phyloP scores from a whole-genome alignment of 2,329 filamentous ascomycete genomes.

The Colletotrichum sp. region DNA sequence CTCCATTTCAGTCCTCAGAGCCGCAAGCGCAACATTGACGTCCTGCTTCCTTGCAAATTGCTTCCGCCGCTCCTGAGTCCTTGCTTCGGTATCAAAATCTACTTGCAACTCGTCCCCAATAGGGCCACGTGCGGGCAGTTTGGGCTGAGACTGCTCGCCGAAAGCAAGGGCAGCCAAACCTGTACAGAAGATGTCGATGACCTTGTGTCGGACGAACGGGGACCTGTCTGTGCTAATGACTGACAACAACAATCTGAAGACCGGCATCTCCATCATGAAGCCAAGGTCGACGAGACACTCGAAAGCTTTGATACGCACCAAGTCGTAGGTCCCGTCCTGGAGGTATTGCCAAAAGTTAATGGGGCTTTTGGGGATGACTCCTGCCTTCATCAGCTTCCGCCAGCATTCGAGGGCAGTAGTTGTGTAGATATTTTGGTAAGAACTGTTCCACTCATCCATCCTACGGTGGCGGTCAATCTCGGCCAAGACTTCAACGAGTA shows the following conservation, averaged over 20 bases:
- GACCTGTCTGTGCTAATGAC: conserved; percentile 67
- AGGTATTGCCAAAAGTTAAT: conserved; percentile 68
- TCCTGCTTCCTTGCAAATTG: conserved; percentile 72
- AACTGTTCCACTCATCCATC: conserved; percentile 72
- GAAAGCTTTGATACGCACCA: conserved; percentile 70
- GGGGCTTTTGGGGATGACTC: conserved; percentile 59
- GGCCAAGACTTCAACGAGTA: conserved; percentile 58
- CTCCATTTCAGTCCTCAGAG: conserved; percentile 49
- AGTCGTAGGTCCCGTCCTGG: conserved; percentile 66
- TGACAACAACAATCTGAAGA: conserved; percentile 63
- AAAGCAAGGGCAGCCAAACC: conserved; percentile 70
- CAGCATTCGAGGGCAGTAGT: conserved; percentile 67
- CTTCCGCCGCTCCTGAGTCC: conserved; percentile 65
- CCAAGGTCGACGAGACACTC: conserved; percentile 70
- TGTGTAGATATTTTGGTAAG: conserved; percentile 72
- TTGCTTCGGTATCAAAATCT: conserved; percentile 38
- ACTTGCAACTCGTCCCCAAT: conserved; percentile 38
- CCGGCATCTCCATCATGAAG: conserved; percentile 57
- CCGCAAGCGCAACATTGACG: conserved; percentile 57
- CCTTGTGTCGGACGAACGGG: conserved; percentile 64
- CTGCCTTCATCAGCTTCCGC: conserved; percentile 67
- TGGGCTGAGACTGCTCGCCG: conserved; percentile 59
- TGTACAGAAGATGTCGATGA: conserved; percentile 63
- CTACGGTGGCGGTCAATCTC: conserved; percentile 72
- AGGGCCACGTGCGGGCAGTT: conserved; percentile 16